Percentiles rank a stretch among this genome's conserved stretches.
Evolutionary conservation across 768 basidiomycete genomes (phyloP).

Genomic region (Podaxis pistillaris): DNA sequence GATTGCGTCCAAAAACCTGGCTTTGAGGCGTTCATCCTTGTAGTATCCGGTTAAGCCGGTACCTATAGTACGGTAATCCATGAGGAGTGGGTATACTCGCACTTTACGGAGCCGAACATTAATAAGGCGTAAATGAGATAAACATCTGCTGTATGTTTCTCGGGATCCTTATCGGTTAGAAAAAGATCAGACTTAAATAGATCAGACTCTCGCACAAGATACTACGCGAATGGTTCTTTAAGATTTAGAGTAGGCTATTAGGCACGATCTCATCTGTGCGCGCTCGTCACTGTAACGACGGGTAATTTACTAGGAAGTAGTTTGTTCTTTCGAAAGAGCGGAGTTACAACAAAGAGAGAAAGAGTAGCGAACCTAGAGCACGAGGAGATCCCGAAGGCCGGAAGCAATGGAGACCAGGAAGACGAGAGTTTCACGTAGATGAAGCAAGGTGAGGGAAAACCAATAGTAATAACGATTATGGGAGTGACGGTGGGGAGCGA

Average conservation of each 20-base stretch:
- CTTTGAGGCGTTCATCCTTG: too few relatives aligned
- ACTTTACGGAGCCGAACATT: too few relatives aligned
- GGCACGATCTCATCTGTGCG: neutral
- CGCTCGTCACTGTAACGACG: neutral
- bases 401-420: neutral
- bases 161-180: too few relatives aligned
- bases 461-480: neutral
- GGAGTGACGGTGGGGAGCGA: neutral
- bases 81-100: too few relatives aligned
- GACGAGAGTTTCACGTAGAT: neutral
- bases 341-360: neutral
- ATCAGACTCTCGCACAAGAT: too few relatives aligned
- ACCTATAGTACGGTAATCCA: too few relatives aligned
- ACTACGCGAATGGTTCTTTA: neutral
- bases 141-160: too few relatives aligned
- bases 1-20: too few relatives aligned
- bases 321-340: neutral
- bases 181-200: too few relatives aligned
- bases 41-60: too few relatives aligned
- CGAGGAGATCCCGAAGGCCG: neutral
- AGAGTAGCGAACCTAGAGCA: neutral
- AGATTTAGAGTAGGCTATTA: neutral
- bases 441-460: neutral
- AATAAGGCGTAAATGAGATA: too few relatives aligned
- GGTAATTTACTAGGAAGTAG: neutral